Percentiles rank a stretch among this genome's conserved stretches.
Conservation (phyloP, 495 filamentous ascomycete species). For the Penicillium parvum region DNA sequence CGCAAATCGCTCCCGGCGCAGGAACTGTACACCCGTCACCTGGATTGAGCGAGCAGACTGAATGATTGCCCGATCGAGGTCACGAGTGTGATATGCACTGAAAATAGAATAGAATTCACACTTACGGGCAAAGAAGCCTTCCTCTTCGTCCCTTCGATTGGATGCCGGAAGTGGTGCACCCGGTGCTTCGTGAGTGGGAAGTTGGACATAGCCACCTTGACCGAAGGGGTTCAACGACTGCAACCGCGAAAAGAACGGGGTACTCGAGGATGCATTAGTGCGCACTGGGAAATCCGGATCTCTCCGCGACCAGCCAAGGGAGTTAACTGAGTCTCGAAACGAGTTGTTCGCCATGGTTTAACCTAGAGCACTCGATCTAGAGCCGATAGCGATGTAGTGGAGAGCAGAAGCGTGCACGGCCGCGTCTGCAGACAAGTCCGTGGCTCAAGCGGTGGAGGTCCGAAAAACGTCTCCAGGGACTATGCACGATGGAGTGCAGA, state of each 20-base stretch:
- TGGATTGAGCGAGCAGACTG: constrained; percentile 20
- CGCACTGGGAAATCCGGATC: constrained; percentile 74
- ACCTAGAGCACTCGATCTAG: not conserved
- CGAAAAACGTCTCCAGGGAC: constrained; percentile 39
- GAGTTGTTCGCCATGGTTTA: constrained; percentile 77
- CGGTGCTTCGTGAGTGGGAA: constrained; percentile 75
- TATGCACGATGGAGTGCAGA: constrained; percentile 53
- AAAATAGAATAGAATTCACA: constrained; percentile 31
- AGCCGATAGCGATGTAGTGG: constrained; percentile 11
- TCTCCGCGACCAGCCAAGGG: constrained; percentile 88
- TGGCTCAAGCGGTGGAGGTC: constrained; percentile 18
- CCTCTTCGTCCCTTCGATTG: constrained; percentile 85
- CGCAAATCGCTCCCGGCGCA: constrained; percentile 34
- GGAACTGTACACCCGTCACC: constrained; percentile 40
- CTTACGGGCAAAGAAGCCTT: constrained; percentile 94
- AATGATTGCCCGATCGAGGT: constrained; percentile 23
- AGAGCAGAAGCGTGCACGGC: constrained; percentile 12
- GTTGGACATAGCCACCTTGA: constrained; percentile 80
- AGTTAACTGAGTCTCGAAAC: constrained; percentile 92
- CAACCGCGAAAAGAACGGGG: constrained; percentile 73
- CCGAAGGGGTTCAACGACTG: constrained; percentile 88
- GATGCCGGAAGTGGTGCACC: constrained; percentile 86
- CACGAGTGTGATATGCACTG: constrained; percentile 6
- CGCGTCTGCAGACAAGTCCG: constrained; percentile 24
- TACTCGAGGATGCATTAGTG: constrained; percentile 65